Evolutionary conservation across 306 rosid genomes (phyloP).

Genomic region (Amphicarpaea edgeworthii): DNA sequence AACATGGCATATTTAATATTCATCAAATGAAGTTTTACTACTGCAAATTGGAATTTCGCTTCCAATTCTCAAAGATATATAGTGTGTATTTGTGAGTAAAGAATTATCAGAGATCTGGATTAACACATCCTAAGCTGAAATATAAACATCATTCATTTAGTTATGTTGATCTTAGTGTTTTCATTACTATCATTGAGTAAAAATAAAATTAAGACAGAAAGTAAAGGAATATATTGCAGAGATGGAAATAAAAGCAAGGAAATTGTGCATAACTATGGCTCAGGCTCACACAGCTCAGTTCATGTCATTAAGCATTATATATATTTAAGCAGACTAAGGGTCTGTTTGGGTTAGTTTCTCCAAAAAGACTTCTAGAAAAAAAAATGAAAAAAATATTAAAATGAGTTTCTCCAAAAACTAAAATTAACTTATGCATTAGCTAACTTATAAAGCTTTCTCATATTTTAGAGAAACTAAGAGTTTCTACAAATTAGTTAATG

Average conservation of each 20-base stretch:
- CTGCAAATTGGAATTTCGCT: slow-evolving; percentile 24
- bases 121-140: neutral
- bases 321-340: slow-evolving; percentile 6
- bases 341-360: too few species aligned
- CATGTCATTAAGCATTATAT: neutral
- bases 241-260: neutral
- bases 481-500: too few species aligned
- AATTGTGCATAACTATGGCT: neutral
- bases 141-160: neutral
- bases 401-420: too few species aligned
- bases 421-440: too few species aligned
- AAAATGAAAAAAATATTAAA: too few species aligned
- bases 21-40: slow-evolving; percentile 28
- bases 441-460: too few species aligned
- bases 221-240: neutral
- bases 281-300: slow-evolving; percentile 4
- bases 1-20: slow-evolving; percentile 22
- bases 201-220: slow-evolving; percentile 3
- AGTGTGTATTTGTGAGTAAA: neutral
- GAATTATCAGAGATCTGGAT: neutral
- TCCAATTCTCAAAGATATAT: slow-evolving; percentile 12
- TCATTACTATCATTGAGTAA: too few species aligned
- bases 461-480: too few species aligned
- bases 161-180: too few species aligned
- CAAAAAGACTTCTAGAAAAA: too few species aligned